These are phyloP conservation scores for Cordyceps farinosa DNA, from an alignment of 2,329 filamentous ascomycete genomes.

Conservation along the genomic window DNA sequence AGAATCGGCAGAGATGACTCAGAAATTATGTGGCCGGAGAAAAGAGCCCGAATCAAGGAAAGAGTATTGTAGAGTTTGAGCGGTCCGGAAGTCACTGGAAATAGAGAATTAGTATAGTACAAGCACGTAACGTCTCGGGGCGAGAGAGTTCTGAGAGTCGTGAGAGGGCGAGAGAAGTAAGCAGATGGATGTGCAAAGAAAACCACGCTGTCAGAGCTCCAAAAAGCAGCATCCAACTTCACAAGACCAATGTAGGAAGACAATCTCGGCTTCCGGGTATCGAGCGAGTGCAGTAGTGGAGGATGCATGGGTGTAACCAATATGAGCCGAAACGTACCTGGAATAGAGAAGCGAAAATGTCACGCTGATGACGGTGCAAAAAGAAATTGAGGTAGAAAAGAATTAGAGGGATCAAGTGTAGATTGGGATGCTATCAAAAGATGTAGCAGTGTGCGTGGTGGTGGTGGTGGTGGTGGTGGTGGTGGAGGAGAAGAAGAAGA, in stretches of 20 bases:
- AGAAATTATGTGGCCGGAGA: too few relatives aligned
- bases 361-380: too few relatives aligned
- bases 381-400: not conserved
- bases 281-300: too few relatives aligned
- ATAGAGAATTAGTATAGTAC: not conserved
- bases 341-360: not conserved
- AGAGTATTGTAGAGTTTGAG: too few relatives aligned
- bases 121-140: not conserved
- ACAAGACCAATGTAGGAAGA: too few relatives aligned
- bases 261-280: too few relatives aligned
- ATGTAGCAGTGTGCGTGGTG: not conserved
- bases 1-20: too few relatives aligned
- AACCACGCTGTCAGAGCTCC: too few relatives aligned
- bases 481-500: not conserved
- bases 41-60: too few relatives aligned
- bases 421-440: not conserved
- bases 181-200: not conserved
- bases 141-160: not conserved
- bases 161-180: not conserved
- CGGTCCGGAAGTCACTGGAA: not conserved
- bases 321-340: too few relatives aligned
- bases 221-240: too few relatives aligned
- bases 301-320: too few relatives aligned
- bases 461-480: not conserved
- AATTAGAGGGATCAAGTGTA: not conserved